Conservation (phyloP, 2,329 filamentous ascomycete genomes). For the Aureobasidium sp. region DNA sequence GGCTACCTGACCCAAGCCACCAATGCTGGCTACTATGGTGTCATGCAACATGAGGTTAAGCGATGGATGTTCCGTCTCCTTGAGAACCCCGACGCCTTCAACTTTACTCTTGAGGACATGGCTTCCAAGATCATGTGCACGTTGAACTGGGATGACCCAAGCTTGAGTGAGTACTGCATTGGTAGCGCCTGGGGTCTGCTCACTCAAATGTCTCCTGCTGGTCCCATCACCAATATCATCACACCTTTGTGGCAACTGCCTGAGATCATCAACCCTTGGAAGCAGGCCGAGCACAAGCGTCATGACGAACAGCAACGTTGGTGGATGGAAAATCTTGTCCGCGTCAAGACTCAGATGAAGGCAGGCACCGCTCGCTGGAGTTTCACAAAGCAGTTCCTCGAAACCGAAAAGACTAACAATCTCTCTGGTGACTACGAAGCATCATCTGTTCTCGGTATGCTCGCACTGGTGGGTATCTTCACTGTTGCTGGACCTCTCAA, state of each 20-base stretch:
- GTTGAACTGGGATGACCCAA: conserved; percentile 48
- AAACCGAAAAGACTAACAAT: conserved; percentile 31
- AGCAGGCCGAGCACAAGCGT: conserved; percentile 44
- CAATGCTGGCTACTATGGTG: conserved; percentile 39
- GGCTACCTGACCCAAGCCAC: conserved; percentile 42
- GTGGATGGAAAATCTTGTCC: conserved; percentile 44
- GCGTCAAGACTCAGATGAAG: conserved; percentile 33
- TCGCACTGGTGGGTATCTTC: conserved; percentile 31
- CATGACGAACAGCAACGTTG: conserved; percentile 48
- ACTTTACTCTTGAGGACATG: conserved; percentile 48
- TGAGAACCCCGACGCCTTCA: conserved; percentile 45
- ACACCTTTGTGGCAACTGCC: conserved; percentile 50
- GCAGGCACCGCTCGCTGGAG: conserved; percentile 36
- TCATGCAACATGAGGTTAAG: conserved; percentile 49
- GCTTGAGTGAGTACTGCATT: conserved; percentile 42
- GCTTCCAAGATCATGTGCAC: conserved; percentile 51
- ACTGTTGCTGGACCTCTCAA: conserved; percentile 27
- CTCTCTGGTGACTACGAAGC: conserved; percentile 31
- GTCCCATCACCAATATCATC: conserved; percentile 50
- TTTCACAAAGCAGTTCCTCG: conserved; percentile 37
- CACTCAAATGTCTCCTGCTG: conserved; percentile 52
- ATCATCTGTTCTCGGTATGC: conserved; percentile 30
- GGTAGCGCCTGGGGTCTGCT: conserved; percentile 50
- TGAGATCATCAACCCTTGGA: conserved; percentile 47
- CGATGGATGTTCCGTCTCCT: conserved; percentile 46